phyloP scores from a whole-genome alignment of 2,329 filamentous ascomycete species.

The Sporothrix mexicana region DNA sequence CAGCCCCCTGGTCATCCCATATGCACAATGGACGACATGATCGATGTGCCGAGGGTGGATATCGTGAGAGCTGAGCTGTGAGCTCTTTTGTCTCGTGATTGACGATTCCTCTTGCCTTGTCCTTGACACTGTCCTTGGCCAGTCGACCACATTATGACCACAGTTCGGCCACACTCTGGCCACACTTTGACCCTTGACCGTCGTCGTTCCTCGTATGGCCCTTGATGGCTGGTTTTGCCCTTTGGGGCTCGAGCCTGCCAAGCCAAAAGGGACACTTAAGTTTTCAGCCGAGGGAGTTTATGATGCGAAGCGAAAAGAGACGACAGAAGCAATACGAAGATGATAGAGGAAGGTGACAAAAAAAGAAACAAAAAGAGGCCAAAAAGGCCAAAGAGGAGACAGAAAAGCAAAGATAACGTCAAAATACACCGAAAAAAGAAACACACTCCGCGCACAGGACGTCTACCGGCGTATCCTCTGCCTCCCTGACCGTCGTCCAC shows the following conservation, averaged over 20 bases:
- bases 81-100: background rate
- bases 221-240: background rate
- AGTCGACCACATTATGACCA: background rate
- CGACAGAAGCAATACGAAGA: background rate
- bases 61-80: background rate
- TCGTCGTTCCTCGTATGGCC: background rate
- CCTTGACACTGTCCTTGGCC: background rate
- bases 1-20: background rate
- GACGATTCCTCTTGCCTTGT: background rate
- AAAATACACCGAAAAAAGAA: background rate
- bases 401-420: background rate
- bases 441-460: background rate
- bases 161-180: too few species aligned
- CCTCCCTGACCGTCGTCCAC: background rate
- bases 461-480: background rate
- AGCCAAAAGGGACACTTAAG: background rate
- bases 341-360: background rate
- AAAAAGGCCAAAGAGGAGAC: background rate
- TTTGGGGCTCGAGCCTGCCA: background rate
- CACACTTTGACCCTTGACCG: background rate
- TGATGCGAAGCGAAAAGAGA: background rate
- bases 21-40: slow-evolving; percentile 14
- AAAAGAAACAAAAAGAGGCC: background rate
- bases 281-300: slow-evolving; percentile 5
- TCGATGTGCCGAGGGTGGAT: slow-evolving; percentile 11